phyloP scores from a whole-genome alignment of 2,329 filamentous ascomycete genomes.

The Drechslerella coelobrocha region DNA sequence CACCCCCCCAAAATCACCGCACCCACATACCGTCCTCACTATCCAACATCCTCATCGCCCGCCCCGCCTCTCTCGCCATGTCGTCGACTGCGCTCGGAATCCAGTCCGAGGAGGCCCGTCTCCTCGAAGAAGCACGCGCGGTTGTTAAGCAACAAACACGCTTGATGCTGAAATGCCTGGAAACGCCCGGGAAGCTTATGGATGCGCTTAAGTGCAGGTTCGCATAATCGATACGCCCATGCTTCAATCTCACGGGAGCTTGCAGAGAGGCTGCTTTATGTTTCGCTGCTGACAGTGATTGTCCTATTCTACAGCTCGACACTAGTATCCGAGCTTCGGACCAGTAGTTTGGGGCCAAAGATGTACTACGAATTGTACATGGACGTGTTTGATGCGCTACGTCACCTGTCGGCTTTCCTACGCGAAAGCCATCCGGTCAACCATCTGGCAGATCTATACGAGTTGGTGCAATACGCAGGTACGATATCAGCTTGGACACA shows the following conservation, averaged over 20 bases:
- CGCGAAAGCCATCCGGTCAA: constrained; percentile 97
- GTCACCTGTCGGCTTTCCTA: constrained; percentile 93
- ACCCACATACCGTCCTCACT: constrained; percentile 2
- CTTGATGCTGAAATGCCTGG: constrained; percentile 96
- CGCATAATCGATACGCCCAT: constrained; percentile 57
- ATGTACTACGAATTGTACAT: constrained; percentile 99
- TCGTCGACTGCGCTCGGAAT: constrained; percentile 47
- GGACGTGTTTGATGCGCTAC: constrained; percentile 96
- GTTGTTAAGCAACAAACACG: constrained; percentile 96
- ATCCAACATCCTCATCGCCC: not conserved
- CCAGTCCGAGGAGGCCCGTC: constrained; percentile 66
- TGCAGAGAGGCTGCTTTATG: not conserved
- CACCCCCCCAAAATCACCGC: not conserved
- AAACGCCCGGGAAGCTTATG: constrained; percentile 98
- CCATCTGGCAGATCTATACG: constrained; percentile 88
- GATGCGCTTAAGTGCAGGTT: constrained; percentile 99
- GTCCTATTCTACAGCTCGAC: constrained; percentile 73
- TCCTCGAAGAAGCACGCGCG: constrained; percentile 95
- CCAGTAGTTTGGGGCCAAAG: constrained; percentile 95
- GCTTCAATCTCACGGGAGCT: not conserved
- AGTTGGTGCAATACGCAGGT: constrained; percentile 56
- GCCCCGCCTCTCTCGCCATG: constrained; percentile 21
- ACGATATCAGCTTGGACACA: constrained; percentile 5
- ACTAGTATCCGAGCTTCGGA: constrained; percentile 95
- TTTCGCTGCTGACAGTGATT: constrained; percentile 3